phyloP scores from a whole-genome alignment of 1,284 basidiomycete genomes.

The Trametes versicolor region DNA sequence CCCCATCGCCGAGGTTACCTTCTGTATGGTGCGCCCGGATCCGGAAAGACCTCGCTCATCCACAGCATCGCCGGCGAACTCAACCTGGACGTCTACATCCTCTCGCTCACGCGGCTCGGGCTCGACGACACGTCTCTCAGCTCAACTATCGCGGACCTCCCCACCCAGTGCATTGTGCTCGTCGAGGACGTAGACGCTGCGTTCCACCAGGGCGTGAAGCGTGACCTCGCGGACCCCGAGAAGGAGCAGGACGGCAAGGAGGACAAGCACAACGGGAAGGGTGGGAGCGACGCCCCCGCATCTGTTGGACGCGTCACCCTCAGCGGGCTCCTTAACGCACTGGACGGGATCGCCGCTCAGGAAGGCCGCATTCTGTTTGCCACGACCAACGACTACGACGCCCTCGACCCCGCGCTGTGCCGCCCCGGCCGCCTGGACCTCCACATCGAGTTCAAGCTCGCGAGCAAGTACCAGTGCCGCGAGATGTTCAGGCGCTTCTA shows the following conservation, averaged over 20 bases:
- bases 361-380: constrained; percentile 83
- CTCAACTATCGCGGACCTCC: constrained; percentile 70
- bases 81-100: constrained; percentile 75
- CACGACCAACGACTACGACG: constrained; percentile 76
- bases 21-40: constrained; percentile 77
- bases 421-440: constrained; percentile 85
- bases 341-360: constrained; percentile 80
- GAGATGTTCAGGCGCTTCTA: constrained; percentile 77
- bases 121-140: constrained; percentile 73
- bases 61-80: constrained; percentile 82
- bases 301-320: constrained; percentile 61
- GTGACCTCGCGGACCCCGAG: constrained; percentile 45
- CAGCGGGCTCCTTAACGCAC: constrained; percentile 77
- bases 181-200: constrained; percentile 87
- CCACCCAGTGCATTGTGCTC: constrained; percentile 75
- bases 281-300: constrained; percentile 15
- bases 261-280: constrained; percentile 15
- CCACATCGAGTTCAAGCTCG: constrained; percentile 77
- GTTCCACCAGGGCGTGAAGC: constrained; percentile 66
- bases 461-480: constrained; percentile 71
- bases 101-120: constrained; percentile 76
- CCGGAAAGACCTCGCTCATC: constrained; percentile 80
- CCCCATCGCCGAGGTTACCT: constrained; percentile 80
- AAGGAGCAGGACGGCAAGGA: constrained; percentile 26
- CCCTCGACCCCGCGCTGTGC: constrained; percentile 76